These are phyloP conservation scores for Inosperma sp. DNA, from an alignment of 768 basidiomycete genomes.

Conservation along the genomic window DNA sequence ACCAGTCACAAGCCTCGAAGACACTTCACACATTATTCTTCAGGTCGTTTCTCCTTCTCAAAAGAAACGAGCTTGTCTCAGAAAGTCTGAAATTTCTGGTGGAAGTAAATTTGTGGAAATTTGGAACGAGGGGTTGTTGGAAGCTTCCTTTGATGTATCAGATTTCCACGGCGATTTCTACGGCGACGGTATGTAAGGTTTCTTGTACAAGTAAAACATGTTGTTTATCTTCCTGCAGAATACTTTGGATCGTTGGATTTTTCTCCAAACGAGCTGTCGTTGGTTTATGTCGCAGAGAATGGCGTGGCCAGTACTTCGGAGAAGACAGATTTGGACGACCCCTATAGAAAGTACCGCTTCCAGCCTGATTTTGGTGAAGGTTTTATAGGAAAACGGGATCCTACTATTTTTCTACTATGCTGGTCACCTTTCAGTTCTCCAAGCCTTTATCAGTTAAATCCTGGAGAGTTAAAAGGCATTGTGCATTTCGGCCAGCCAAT, in stretches of 20 bases:
- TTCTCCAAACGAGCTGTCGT: slow-evolving; percentile 44
- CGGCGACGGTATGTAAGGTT: slow-evolving; percentile 50
- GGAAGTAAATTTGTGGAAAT: slow-evolving; percentile 54
- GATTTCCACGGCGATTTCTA: slow-evolving; percentile 57
- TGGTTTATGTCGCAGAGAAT: slow-evolving; percentile 61
- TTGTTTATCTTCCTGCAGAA: slow-evolving; percentile 33
- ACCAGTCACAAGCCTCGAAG: slow-evolving; percentile 23
- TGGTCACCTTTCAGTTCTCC: slow-evolving; percentile 32
- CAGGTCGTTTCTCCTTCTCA: slow-evolving; percentile 41
- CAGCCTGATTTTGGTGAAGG: slow-evolving; percentile 62
- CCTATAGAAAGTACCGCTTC: slow-evolving; percentile 48
- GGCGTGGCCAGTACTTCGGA: slow-evolving; percentile 32
- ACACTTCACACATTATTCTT: slow-evolving; percentile 37
- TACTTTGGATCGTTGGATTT: slow-evolving; percentile 49
- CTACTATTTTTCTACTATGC: slow-evolving; percentile 50
- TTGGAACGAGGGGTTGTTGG: slow-evolving; percentile 44
- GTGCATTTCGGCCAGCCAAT: slow-evolving; percentile 53
- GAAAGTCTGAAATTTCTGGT: no score
- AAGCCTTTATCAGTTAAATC: slow-evolving; percentile 14
- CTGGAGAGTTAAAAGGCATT: slow-evolving; percentile 6
- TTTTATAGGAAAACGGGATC: slow-evolving; percentile 46
- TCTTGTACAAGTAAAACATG: not conserved
- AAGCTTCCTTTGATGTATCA: slow-evolving; percentile 51
- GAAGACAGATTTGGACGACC: slow-evolving; percentile 28
- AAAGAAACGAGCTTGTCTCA: slow-evolving; percentile 42